Evolutionary conservation across 345 rosid species (phyloP), one percentile per base, ranked within the genome.

Genomic region (Citropsis articulata): DNA sequence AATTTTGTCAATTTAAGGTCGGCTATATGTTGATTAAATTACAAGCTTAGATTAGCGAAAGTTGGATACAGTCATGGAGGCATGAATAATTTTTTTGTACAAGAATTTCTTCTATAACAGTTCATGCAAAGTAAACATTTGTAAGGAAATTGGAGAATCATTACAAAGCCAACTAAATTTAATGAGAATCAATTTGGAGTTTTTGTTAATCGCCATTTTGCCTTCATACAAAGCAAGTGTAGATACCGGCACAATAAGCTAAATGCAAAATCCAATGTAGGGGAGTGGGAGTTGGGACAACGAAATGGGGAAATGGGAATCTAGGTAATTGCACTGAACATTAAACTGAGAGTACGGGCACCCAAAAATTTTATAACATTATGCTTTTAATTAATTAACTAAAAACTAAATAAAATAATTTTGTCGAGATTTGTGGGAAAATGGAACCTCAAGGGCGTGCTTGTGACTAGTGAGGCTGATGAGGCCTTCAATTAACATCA

Each of bases 381-480:
- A 6, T 53, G 57, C 22, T 18, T 19, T 1, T 53, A 53, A 18
- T 53, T 53, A 53, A 53, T 53, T 53, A 6, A 18, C 7, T 18
- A 53, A 5, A 19, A 18, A 53, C 57, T 53, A 53, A 24, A 56
- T 73, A 14, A 19, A 55, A 82, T 48, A 57, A 60, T 62, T 77
- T 56, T 38, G 57, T 62, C 68, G 63, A 73, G 79, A 70, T 31
- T 81, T 82, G 79, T 83, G 83, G 87, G 86, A 69, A 69, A 84
- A 84, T 64, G 78, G 79, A 85, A 81, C 83, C 84, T 66, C 81
- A 69, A 78, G 86, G 78, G 81, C 80, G 85, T 78, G 89, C 83
- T 79, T 81, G 80, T 60, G 57, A 1, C 48, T 21, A 21, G n/a
- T 30, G 74, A 59, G 75, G 66, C 0, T 6, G 69, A 72, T 12